Base-by-base conservation (phyloP, 2,329 filamentous ascomycete species). In the Aspergillus sp. region DNA sequence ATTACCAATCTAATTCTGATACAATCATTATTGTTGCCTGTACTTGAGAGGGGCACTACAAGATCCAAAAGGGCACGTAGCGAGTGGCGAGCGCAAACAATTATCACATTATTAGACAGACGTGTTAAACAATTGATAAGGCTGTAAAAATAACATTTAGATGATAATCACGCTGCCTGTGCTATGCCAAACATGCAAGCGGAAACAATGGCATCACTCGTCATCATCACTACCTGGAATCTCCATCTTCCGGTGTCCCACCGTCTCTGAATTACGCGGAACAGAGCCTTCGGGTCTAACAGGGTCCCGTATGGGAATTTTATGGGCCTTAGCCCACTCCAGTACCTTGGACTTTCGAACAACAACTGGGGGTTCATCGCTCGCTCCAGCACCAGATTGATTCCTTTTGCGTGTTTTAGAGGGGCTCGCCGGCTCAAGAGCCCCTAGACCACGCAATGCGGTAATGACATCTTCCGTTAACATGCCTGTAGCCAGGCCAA, bases 231-330 rank as follows among this genome's bases (percentile, higher is more conserved):
- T 62, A 48, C 63, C 64, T 51, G 60, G 64, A 46, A 66, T 64
- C 33, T 70, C 67, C 33, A 70, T 70, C 4, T 70, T 73, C 19
- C 61, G 61, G 15, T 56, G 54, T 20, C 57, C 52, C 24, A 50
- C 82, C 49, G 82, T 75, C 12, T 84, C 85, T 72, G 89, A 89
- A 53, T 85, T 83, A 61, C 88, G 85, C 6, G 88, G 75, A 64
- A 96, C 96, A 1, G 96, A 96, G 1, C 90, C 91, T 1, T 86
- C 82, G 5, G 87, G 83, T 72, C 90, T 88, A 52, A 95, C 90
- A 1, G 87, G 82, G 66, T 82, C 83, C 53, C 84, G 82, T 51
- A 93, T 70, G 51, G 81, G 82, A 56, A 93, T 83, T 45, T 79
- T 77, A 66, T 91, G 82, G 56, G 75, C 77, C 48, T 81, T 78